Evolutionary conservation across 1,139 yeast genomes (phyloP).

Genomic region (Geotrichum fermentans): DNA sequence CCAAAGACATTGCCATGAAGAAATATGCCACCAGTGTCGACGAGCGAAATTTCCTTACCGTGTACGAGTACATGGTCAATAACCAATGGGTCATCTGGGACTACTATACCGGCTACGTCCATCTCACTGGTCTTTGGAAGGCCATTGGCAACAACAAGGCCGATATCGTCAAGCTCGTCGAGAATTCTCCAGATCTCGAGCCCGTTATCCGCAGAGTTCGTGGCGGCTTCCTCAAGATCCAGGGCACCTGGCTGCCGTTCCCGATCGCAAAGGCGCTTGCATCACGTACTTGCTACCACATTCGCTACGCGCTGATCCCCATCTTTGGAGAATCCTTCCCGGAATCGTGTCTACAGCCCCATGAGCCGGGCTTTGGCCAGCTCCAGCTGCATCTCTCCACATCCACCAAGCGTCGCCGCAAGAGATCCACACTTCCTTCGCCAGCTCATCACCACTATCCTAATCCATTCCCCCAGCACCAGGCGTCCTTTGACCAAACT

Average conservation of each 20-base stretch:
- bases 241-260: conserved; percentile 91
- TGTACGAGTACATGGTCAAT: conserved; percentile 64
- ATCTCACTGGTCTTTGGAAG: conserved; percentile 88
- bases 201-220: conserved; percentile 71
- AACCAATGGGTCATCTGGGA: conserved; percentile 80
- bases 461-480: conserved; percentile 52
- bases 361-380: conserved; percentile 65
- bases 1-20: conserved; percentile 43
- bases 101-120: conserved; percentile 80
- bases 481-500: conserved; percentile 75
- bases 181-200: conserved; percentile 63
- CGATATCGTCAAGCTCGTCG: conserved; percentile 60
- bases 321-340: conserved; percentile 75
- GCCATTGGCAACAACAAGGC: conserved; percentile 71
- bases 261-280: conserved; percentile 68
- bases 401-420: conserved; percentile 13
- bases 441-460: conserved; percentile 70
- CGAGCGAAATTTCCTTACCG: conserved; percentile 55
- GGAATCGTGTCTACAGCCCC: conserved; percentile 60
- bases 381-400: conserved; percentile 35
- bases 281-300: conserved; percentile 68
- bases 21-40: conserved; percentile 75
- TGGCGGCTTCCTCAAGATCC: conserved; percentile 89
- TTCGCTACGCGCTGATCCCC: conserved; percentile 73
- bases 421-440: conserved; percentile 43